phyloP scores from a whole-genome alignment of 2,329 filamentous ascomycete genomes.

The Fusarium veterinarium region DNA sequence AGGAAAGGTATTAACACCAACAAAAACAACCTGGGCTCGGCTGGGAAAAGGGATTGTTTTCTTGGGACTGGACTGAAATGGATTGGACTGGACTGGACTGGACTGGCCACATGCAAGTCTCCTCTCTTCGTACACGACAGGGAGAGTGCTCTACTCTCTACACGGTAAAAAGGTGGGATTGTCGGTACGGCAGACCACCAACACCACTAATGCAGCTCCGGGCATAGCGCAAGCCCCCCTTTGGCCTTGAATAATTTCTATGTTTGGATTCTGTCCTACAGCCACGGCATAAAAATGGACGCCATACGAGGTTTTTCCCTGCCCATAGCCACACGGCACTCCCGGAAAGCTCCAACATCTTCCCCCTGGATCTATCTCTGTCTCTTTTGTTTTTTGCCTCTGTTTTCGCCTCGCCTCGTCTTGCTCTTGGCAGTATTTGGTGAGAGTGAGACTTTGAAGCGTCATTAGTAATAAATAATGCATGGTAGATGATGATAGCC shows the following conservation, averaged over 20 bases:
- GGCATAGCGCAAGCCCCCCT: conserved; percentile 29
- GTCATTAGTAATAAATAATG: conserved; percentile 9
- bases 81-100: background rate
- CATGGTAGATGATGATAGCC: background rate
- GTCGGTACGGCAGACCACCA: conserved; percentile 24
- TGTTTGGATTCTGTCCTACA: conserved; percentile 44
- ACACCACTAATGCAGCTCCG: conserved; percentile 22
- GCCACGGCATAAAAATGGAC: conserved; percentile 39
- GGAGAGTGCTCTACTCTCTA: conserved; percentile 8
- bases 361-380: conserved; percentile 18
- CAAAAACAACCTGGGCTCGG: conserved; percentile 28
- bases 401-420: conserved; percentile 5
- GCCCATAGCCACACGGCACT: conserved; percentile 43
- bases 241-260: conserved; percentile 37
- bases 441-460: background rate
- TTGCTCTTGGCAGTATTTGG: conserved; percentile 5
- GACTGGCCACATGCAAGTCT: conserved; percentile 38
- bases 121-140: conserved; percentile 15
- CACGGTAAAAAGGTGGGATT: conserved; percentile 18
- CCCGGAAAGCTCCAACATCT: conserved; percentile 18
- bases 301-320: conserved; percentile 40
- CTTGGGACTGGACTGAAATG: conserved; percentile 23
- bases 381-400: background rate
- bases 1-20: conserved; percentile 34
- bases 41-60: conserved; percentile 49